Percentiles rank a stretch among this genome's conserved stretches.
phyloP scores from a whole-genome alignment of 805 yeast species.

The Cyberlindnera lachancei region DNA sequence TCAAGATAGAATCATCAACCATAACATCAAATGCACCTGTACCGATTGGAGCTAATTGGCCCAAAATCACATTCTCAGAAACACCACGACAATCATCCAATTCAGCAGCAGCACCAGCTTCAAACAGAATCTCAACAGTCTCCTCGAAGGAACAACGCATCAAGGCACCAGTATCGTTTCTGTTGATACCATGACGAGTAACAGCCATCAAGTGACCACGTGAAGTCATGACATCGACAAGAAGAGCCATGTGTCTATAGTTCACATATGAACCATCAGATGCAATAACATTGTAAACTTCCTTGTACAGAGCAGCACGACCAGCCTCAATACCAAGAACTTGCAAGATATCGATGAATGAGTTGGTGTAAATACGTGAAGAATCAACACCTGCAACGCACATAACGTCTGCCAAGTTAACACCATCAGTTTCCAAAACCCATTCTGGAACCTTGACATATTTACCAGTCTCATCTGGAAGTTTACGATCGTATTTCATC shows the following conservation, averaged over 20 bases:
- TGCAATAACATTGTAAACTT: constrained; percentile 94
- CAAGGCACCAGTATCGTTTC: constrained; percentile 97
- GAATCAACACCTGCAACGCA: constrained; percentile 93
- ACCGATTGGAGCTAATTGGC: constrained; percentile 98
- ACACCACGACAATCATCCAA: constrained; percentile 98
- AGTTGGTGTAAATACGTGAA: constrained; percentile 85
- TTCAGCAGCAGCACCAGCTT: constrained; percentile 98
- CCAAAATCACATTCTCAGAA: constrained; percentile 94
- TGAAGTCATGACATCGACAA: constrained; percentile 97
- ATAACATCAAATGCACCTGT: constrained; percentile 96
- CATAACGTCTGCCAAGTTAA: constrained; percentile 90
- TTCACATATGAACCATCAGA: constrained; percentile 99
- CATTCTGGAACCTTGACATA: constrained; percentile 87
- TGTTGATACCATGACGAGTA: constrained; percentile 98
- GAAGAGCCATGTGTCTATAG: constrained; percentile 95
- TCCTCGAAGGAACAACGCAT: constrained; percentile 99
- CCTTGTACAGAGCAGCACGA: constrained; percentile 86
- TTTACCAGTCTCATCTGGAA: constrained; percentile 78
- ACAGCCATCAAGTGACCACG: constrained; percentile 98
- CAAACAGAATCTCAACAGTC: constrained; percentile 94
- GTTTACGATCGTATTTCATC: constrained; percentile 74
- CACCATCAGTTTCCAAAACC: constrained; percentile 99
- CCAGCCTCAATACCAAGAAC: constrained; percentile 99
- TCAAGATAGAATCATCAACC: constrained; percentile 84
- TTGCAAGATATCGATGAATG: constrained; percentile 89